phyloP scores from a whole-genome alignment of 108 stramenopile genomes.

The Conticribra weissflogii region DNA sequence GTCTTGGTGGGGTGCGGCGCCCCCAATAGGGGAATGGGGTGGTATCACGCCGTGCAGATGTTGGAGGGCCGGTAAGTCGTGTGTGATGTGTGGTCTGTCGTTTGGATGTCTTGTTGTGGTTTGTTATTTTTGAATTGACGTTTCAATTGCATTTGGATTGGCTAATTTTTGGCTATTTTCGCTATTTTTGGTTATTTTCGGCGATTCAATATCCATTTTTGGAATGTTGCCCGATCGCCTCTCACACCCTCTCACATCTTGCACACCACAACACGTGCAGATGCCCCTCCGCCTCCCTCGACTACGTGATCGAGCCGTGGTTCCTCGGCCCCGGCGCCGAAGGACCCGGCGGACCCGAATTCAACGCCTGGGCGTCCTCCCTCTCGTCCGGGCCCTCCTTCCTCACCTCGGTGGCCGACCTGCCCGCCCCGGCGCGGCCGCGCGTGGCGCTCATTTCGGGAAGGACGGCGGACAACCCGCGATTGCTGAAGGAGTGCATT shows the following conservation, averaged over 20 bases:
- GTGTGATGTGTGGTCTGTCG: background rate
- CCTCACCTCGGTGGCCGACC: constrained; percentile 57
- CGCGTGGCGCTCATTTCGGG: constrained; percentile 86
- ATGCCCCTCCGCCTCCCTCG: constrained; percentile 81
- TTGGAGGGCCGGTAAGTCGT: constrained; percentile 84
- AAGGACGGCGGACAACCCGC: constrained; percentile 91
- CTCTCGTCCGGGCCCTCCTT: constrained; percentile 66
- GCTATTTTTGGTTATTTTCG: too few relatives aligned
- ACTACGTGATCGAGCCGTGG: constrained; percentile 87
- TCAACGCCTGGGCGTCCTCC: constrained; percentile 68
- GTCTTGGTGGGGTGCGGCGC: constrained; percentile 88
- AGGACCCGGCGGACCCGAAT: constrained; percentile 74
- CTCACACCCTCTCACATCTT: constrained; percentile 2
- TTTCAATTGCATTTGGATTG: background rate
- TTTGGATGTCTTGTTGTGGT: background rate
- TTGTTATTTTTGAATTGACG: background rate
- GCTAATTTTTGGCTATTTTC: too few relatives aligned
- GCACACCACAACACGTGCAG: constrained; percentile 37
- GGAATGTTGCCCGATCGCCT: background rate
- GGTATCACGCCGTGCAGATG: constrained; percentile 91
- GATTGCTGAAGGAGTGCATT: constrained; percentile 83
- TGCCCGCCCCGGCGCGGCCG: constrained; percentile 72
- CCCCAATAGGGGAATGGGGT: constrained; percentile 85
- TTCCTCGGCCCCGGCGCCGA: constrained; percentile 82
- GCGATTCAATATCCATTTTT: too few relatives aligned